Evolutionary conservation across 768 basidiomycete genomes (phyloP), one percentile per base, ranked within the genome.

Genomic region (Lactarius quietus): DNA sequence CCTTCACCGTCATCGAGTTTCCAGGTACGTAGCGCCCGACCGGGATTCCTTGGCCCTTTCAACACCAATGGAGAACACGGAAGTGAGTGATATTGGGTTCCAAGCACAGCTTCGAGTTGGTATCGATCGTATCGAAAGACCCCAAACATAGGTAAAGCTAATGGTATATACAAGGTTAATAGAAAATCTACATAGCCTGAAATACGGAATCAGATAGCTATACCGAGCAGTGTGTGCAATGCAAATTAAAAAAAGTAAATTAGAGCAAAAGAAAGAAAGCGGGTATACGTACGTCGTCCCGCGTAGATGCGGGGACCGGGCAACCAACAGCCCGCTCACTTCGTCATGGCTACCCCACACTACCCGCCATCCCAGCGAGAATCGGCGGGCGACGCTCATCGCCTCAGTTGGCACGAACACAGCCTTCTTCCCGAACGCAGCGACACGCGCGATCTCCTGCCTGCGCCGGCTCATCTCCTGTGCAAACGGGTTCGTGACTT

Each of bases 401-500:
- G 81, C 82, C 10, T 90, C 88, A 0, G 81, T 76, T 20, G 89
- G 87, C 3, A 84, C 87, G 73, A 91, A 91, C 20, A 91, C 73
- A 0, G 89, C 83, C 78, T 79, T 88, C 59, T 81, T 72, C 6
- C 91, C 92, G 70, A 83, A 93, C 4, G 90, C 89, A 53, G 75
- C 73, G 33, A 92, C 78, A 59, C 84, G 81, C 26, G 77, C 68
- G 26, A 92, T 81, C 64, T 93, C 91, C 63, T 86, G 77, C 48
- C 90, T 79, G 41, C 86, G 78, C 59, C 89, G 70, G 73, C 84
- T 83, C 90, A 92, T 92, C 76, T 92, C 89, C 51, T 86, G 81
- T 0, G 91, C 90, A 70, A 88, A 92, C 58, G 69, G 76, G 69
- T 92, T 87, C 23, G 76, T 67, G 20, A 92, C 86, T 38, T 79